Conservation (phyloP, 2,329 filamentous ascomycete genomes). For the Verticillium longisporum region DNA sequence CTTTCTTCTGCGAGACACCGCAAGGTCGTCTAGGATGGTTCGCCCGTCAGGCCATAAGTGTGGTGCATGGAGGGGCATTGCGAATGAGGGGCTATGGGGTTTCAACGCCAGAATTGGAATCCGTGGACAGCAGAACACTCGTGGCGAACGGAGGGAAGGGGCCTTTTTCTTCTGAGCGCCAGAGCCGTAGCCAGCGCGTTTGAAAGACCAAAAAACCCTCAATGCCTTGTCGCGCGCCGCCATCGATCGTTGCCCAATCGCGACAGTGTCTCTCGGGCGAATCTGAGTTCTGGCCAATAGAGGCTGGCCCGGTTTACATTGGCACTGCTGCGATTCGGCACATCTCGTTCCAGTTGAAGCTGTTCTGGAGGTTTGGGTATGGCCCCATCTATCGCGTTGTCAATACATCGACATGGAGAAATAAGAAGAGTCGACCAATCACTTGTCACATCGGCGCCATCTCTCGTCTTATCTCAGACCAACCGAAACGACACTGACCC, state of each 20-base stretch:
- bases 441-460: conserved; percentile 14
- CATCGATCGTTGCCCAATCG: background rate
- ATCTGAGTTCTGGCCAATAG: conserved; percentile 4
- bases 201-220: background rate
- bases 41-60: background rate
- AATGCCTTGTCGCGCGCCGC: background rate
- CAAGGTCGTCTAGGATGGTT: background rate
- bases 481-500: conserved; percentile 15
- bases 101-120: background rate
- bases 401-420: conserved; percentile 31
- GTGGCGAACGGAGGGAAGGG: no score
- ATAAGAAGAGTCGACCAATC: conserved; percentile 29
- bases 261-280: background rate
- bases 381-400: conserved; percentile 5
- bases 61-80: background rate
- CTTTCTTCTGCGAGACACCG: background rate
- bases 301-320: background rate
- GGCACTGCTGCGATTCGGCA: background rate
- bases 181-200: conserved; percentile 3
- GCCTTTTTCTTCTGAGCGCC: conserved; percentile 7
- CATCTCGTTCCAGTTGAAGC: background rate
- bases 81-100: background rate
- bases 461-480: conserved; percentile 33
- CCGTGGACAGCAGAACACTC: background rate
- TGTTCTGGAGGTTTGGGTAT: background rate